A percentile compares a stretch with the other conserved stretches of the same genome.
These are phyloP conservation scores for Claviceps maximensis DNA, from an alignment of 2,329 filamentous ascomycete genomes.

Conservation along the genomic window DNA sequence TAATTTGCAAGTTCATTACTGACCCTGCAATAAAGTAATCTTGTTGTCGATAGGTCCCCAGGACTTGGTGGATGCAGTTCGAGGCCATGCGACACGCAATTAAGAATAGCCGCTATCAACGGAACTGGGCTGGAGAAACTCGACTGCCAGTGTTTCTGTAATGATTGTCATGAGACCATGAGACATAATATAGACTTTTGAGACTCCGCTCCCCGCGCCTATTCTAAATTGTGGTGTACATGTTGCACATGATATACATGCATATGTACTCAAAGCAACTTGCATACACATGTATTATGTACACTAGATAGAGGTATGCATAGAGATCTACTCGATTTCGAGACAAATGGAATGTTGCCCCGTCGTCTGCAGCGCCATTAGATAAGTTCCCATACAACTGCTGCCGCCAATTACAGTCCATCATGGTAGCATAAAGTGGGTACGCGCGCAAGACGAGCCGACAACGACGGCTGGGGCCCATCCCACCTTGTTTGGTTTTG, in stretches of 20 bases:
- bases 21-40: background rate
- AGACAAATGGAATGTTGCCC: background rate
- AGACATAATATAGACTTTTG: background rate
- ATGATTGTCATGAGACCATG: background rate
- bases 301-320: no score
- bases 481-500: slow-evolving; percentile 20
- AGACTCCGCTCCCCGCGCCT: background rate
- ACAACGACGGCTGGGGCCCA: slow-evolving; percentile 9
- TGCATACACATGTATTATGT: no score
- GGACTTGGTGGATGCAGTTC: background rate
- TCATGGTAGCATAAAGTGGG: slow-evolving; percentile 5
- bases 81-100: background rate
- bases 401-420: slow-evolving; percentile 1
- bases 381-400: no score
- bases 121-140: background rate
- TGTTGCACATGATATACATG: background rate
- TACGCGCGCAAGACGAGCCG: background rate
- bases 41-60: background rate
- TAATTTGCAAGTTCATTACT: background rate
- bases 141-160: background rate
- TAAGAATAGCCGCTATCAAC: background rate
- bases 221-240: background rate
- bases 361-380: background rate
- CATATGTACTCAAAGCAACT: no score
- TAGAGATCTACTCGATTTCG: background rate